Conservation (phyloP, 106 monocot species). For the Platanthera zijinensis region DNA sequence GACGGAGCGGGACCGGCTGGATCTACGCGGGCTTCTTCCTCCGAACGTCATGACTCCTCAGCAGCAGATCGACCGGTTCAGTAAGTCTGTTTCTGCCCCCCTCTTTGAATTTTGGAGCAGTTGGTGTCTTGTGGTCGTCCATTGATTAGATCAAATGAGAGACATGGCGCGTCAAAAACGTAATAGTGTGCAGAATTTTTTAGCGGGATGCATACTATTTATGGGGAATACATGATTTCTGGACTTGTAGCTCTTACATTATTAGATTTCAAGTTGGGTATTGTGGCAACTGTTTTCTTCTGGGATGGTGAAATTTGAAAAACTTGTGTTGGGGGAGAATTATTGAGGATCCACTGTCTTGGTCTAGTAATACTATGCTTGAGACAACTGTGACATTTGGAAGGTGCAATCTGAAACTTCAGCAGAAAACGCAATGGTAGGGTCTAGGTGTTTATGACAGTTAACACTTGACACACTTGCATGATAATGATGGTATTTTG, state of each 20-base stretch:
- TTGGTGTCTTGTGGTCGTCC: background rate
- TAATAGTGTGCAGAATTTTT: background rate
- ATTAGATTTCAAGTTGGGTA: background rate
- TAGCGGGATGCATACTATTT: background rate
- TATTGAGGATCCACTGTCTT: background rate
- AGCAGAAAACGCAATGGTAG: too few species aligned
- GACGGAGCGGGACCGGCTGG: conserved; percentile 90
- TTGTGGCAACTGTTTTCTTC: background rate
- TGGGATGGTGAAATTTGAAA: background rate
- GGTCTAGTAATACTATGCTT: too few species aligned
- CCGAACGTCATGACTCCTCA: conserved; percentile 66
- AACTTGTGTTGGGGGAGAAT: background rate
- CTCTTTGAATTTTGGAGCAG: background rate
- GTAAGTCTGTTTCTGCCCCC: conserved; percentile 28
- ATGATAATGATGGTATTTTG: too few species aligned
- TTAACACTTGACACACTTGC: too few species aligned
- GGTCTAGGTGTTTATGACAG: too few species aligned
- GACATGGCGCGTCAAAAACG: background rate
- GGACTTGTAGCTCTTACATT: background rate
- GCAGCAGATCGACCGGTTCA: conserved; percentile 94
- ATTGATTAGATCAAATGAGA: background rate
- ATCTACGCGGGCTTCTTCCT: conserved; percentile 91
- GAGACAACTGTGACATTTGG: too few species aligned
- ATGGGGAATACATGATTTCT: background rate
- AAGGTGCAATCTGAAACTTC: too few species aligned